Evolutionary conservation across 176 grass and related monocot genomes (phyloP), one percentile per base, ranked within the genome.

Genomic region (Oryza nivara): DNA sequence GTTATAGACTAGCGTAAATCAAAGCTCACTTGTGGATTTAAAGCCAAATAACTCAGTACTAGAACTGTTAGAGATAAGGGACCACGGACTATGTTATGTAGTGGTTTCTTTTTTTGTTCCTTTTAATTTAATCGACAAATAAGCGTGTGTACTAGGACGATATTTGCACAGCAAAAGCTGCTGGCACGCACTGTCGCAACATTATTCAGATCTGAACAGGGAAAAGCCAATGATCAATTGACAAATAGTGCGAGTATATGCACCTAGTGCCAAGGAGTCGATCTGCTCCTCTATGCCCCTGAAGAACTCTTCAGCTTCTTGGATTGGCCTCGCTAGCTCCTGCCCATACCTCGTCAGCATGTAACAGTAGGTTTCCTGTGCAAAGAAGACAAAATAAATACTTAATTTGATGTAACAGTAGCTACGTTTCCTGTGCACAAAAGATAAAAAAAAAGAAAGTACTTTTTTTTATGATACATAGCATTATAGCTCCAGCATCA

Each of bases 261-360:
- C 75, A 91, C 84, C 87, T 84, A 79, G 74, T 41, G 81, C 78
- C 82, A 97, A 80, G 0, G 92, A 87, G 41, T 70, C 86, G 35
- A 97, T 88, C 86, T 97, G 86, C 47, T 76, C 85, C 82, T 97
- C 95, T 34, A 94, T 81, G 65, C 47, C 82, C 58, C 86, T 94
- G 45, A 97, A 87, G 85, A 92, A 94, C 23, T 91, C 77, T 47
- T 88, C 80, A 11, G 92, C 92, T 66, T 97, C 95, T 75, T 97
- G 81, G 9, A 97, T 74, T 77, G 92, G 88, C 34, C 88, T 88
- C 74, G 71, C 84, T 66, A 97, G 81, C 84, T 94, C 95, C 70
- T 90, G 84, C 45, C 65, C 89, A 82, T 91, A 94, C 72, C 88
- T 91, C 10, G 88, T 68, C 63, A 97, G 47, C 78, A 90, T 89